phyloP scores from a whole-genome alignment of 192 early-diverging fungal genomes.

The Allomyces arbusculus region DNA sequence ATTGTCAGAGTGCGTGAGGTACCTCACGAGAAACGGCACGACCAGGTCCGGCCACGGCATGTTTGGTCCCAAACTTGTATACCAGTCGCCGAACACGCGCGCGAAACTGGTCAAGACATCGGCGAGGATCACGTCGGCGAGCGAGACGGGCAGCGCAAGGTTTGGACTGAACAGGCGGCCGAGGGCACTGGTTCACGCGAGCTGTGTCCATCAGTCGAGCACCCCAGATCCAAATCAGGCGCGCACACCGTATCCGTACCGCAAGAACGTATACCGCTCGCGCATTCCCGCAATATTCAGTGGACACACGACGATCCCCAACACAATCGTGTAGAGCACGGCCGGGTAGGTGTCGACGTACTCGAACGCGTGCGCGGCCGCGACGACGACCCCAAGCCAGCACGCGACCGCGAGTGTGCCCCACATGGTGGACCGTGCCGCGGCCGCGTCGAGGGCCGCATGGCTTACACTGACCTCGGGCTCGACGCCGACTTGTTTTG shows the following conservation, averaged over 20 bases:
- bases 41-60: no score
- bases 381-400: no score
- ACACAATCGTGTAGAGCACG: conserved; percentile 17
- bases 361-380: no score
- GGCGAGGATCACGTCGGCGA: conserved; percentile 70
- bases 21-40: no score
- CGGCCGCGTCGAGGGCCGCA: background rate
- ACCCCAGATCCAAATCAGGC: background rate
- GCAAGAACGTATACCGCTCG: conserved; percentile 29
- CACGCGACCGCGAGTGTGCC: no score
- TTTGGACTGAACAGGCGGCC: conserved; percentile 24
- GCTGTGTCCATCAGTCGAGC: background rate
- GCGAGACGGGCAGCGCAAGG: conserved; percentile 28
- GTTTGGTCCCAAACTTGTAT: conserved; percentile 12
- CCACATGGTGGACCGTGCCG: no score
- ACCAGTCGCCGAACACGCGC: conserved; percentile 65
- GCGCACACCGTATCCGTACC: conserved; percentile 10
- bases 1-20: no score
- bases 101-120: conserved; percentile 92
- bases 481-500: no score
- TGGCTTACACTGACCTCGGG: no score
- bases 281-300: conserved; percentile 20
- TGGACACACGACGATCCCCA: conserved; percentile 23
- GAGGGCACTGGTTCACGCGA: conserved; percentile 17
- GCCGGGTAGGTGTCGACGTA: conserved; percentile 11